Conservation (phyloP, 2,329 filamentous ascomycete genomes). For the Colletotrichum lentis region DNA sequence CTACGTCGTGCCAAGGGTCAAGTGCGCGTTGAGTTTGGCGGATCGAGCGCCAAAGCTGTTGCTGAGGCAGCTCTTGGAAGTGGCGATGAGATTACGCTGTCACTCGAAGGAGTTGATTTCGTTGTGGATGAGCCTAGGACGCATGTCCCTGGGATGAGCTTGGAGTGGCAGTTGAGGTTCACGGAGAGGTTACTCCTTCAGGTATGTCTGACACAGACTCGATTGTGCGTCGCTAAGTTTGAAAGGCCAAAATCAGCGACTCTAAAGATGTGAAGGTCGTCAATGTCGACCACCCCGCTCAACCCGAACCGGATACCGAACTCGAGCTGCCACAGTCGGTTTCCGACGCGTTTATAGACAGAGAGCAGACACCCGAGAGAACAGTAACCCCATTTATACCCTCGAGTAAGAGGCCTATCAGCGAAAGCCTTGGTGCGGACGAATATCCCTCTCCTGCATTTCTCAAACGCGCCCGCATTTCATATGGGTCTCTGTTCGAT, state of each 20-base stretch:
- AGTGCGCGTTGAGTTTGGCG: conserved; percentile 78
- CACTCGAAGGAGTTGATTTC: conserved; percentile 75
- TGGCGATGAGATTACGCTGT: conserved; percentile 77
- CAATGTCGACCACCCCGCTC: conserved; percentile 58
- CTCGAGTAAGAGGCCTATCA: conserved; percentile 46
- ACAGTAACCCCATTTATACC: conserved; percentile 11
- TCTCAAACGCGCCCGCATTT: conserved; percentile 73
- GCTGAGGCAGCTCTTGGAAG: conserved; percentile 74
- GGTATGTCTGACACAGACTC: conserved; percentile 44
- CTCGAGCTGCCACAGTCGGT: conserved; percentile 30
- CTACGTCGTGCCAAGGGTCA: conserved; percentile 80
- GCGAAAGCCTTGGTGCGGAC: conserved; percentile 51
- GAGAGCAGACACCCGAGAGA: conserved; percentile 37
- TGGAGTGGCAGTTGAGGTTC: conserved; percentile 69
- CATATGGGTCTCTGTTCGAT: conserved; percentile 73
- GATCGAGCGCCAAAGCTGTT: conserved; percentile 73
- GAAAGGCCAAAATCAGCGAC: conserved; percentile 56
- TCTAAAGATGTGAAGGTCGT: conserved; percentile 59
- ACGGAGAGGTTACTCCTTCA: conserved; percentile 58
- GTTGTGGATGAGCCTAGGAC: conserved; percentile 59
- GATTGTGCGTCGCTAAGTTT: conserved; percentile 38
- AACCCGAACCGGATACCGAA: conserved; percentile 36
- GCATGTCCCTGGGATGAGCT: conserved; percentile 58
- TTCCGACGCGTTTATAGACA: conserved; percentile 39
- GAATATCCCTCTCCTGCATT: conserved; percentile 84